phyloP scores from a whole-genome alignment of 192 early-diverging fungal species.

The Chytriomyces sp. region DNA sequence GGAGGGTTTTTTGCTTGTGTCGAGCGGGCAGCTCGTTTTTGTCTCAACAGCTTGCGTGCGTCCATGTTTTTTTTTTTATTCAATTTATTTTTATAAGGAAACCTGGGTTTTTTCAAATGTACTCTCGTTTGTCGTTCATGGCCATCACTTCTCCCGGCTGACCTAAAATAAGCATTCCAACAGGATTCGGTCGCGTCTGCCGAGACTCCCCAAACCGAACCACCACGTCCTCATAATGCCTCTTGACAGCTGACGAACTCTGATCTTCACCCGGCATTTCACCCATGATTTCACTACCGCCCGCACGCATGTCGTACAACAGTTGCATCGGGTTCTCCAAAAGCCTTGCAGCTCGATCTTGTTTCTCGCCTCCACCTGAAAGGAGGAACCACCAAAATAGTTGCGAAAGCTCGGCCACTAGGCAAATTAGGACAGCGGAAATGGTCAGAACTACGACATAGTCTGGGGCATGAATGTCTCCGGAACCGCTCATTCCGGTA shows the following conservation, averaged over 20 bases:
- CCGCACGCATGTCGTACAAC: slow-evolving; percentile 13
- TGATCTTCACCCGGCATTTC: slow-evolving; percentile 14
- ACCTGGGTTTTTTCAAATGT: not conserved
- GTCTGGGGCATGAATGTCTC: slow-evolving; percentile 9
- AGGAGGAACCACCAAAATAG: slow-evolving; percentile 34
- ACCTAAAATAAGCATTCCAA: slow-evolving; percentile 27
- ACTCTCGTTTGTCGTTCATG: slow-evolving; percentile 31
- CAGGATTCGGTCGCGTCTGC: slow-evolving; percentile 27
- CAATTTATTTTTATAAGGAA: not conserved
- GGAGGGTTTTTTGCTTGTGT: not conserved
- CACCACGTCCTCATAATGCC: slow-evolving; percentile 24
- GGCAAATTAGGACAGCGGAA: slow-evolving; percentile 18
- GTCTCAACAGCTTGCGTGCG: not conserved
- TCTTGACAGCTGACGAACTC: not conserved
- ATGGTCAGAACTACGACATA: slow-evolving; percentile 13
- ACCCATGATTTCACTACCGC: slow-evolving; percentile 13
- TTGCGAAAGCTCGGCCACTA: slow-evolving; percentile 18
- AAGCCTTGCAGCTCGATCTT: slow-evolving; percentile 23
- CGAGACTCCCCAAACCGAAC: slow-evolving; percentile 31
- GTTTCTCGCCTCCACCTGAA: slow-evolving; percentile 21
- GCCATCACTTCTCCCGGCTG: slow-evolving; percentile 29
- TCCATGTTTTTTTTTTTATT: not conserved
- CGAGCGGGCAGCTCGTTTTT: not conserved
- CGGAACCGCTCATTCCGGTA: slow-evolving; percentile 18
- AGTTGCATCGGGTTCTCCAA: slow-evolving; percentile 24